Evolutionary conservation across 257 asterid genomes (phyloP), one percentile per base, ranked within the genome.

Genomic region (Capsicum baccatum): DNA sequence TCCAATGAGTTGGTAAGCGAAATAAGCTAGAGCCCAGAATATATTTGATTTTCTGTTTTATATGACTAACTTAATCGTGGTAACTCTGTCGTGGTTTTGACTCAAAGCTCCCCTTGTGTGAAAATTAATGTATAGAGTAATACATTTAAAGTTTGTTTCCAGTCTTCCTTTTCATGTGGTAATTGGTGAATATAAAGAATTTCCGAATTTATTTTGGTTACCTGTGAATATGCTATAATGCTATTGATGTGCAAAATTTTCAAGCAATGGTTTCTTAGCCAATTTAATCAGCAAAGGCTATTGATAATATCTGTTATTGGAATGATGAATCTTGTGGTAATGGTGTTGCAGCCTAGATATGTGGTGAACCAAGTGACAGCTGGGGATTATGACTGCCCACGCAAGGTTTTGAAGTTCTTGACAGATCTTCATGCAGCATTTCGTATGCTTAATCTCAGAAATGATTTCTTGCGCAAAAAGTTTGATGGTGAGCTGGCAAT

Each of bases 331-430:
- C 19, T 11, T 48, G 59, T 83, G 60, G 14, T 56, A 58, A 48
- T 67, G 55, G 55, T 64, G 54, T 82, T 91, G 95, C 94, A 97
- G 99, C 98, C 99, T 78, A 97, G 98, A 86, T 97, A 95, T 86
- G 98, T 95, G 74, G 98, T 97, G 88, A 97, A 97, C 91, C 97
- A 88, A 89, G 99, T 97, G 88, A 97, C 99, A 17, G 95, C 98
- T 85, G 99, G 98, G 74, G 98, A 97, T 83, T 97, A 94, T 56
- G 98, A 97, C 79, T 95, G 98, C 55, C 98, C 99, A 6, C 89
- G 94, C 84, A 94, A 91, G 87, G 98, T 97, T 55, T 54, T 97
- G 88, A 92, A 92, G 90, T 97, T 95, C 88, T 82, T 97, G 88
- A 97, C 97, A 21, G 99, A 97, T 87, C 90, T 97, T 37, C 98